phyloP scores from a whole-genome alignment of 805 yeast species.

The Starmerella gropengiesseri region DNA sequence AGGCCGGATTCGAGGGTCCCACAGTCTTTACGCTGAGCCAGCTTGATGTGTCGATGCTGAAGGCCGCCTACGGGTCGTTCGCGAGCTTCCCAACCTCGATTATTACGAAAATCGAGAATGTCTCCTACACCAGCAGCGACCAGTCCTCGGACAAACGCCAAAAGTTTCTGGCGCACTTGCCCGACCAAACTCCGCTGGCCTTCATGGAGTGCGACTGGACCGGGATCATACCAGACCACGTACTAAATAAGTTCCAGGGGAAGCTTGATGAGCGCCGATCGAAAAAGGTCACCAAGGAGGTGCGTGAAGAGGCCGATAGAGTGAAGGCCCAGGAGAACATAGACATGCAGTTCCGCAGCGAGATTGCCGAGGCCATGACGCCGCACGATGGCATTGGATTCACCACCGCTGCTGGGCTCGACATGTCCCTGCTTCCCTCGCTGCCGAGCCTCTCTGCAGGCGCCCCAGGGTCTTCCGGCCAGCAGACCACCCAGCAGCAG shows the following conservation, averaged over 20 bases:
- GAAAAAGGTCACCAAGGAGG: constrained; percentile 21
- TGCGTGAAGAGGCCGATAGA: constrained; percentile 25
- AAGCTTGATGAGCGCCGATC: constrained; percentile 24
- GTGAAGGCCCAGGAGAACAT: constrained; percentile 29
- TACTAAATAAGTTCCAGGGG: constrained; percentile 22
- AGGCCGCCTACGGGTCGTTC: constrained; percentile 50
- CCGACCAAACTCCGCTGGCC: constrained; percentile 74
- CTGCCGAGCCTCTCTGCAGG: too few species aligned
- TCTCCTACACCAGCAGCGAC: constrained; percentile 56
- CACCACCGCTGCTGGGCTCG: constrained; percentile 10
- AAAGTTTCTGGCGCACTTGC: constrained; percentile 72
- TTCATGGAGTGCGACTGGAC: constrained; percentile 81
- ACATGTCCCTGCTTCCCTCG: constrained; percentile 20
- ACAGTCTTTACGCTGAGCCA: constrained; percentile 62
- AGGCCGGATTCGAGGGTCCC: constrained; percentile 59
- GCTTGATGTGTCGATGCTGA: constrained; percentile 66
- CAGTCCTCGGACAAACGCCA: constrained; percentile 38
- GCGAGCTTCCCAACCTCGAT: constrained; percentile 58
- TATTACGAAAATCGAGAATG: constrained; percentile 53
- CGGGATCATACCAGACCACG: constrained; percentile 29
- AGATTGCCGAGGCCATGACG: constrained; percentile 22
- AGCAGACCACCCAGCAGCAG: constrained; percentile 16
- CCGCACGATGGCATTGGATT: constrained; percentile 12
- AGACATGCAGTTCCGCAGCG: constrained; percentile 30
- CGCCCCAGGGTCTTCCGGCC: too few species aligned